Conservation (phyloP, 1,139 yeast genomes). For the Diutina catenulata region DNA sequence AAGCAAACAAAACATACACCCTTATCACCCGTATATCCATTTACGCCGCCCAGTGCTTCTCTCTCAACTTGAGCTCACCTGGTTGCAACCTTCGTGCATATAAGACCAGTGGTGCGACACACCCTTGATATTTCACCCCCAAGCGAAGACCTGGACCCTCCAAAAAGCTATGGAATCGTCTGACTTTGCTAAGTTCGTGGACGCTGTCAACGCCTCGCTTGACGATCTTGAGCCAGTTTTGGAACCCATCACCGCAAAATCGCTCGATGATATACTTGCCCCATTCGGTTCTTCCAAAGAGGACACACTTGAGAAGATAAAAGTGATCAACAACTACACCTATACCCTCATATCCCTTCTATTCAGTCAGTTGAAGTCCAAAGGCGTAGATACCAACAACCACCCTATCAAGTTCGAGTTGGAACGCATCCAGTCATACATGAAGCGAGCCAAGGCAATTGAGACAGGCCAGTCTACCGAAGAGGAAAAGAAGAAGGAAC, state of each 20-base stretch:
- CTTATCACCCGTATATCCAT: no score
- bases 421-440: background rate
- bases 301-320: background rate
- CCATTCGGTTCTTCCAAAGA: background rate
- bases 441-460: background rate
- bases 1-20: no score
- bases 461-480: background rate
- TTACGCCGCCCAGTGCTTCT: no score
- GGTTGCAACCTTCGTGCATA: no score
- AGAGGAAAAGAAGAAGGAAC: background rate
- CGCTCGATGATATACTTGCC: background rate
- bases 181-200: background rate
- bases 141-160: no score
- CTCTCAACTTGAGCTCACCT: no score
- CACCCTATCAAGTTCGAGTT: conserved; percentile 1
- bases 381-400: background rate
- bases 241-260: background rate
- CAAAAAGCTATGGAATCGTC: background rate
- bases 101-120: no score
- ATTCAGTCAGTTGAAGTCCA: conserved; percentile 1
- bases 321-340: conserved; percentile 1
- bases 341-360: background rate
- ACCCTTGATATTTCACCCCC: no score
- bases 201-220: background rate
- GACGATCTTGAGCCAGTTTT: background rate